Percentiles rank a stretch among this genome's conserved stretches.
These are phyloP conservation scores for Wickerhamomyces canadensis DNA, from an alignment of 805 yeast genomes.

Conservation along the genomic window DNA sequence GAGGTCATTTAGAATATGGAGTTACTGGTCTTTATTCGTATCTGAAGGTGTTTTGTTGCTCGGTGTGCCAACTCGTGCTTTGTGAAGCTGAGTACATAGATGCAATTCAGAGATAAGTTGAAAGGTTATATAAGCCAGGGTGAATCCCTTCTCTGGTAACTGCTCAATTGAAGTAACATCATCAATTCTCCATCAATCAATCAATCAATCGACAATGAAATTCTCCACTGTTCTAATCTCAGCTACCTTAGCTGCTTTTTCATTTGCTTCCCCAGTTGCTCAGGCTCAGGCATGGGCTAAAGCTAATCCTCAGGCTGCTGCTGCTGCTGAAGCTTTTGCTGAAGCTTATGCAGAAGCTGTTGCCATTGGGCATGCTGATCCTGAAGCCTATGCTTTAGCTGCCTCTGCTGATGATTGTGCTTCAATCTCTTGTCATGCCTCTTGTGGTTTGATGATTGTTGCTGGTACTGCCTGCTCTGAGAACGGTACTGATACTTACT, in stretches of 20 bases:
- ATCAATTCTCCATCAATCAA: slow-evolving; percentile 60
- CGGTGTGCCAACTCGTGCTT: too few species aligned
- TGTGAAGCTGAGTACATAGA: too few species aligned
- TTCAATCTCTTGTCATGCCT: slow-evolving; percentile 21
- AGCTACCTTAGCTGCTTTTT: slow-evolving; percentile 1
- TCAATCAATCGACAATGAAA: slow-evolving; percentile 23
- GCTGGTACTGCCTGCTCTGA: slow-evolving; percentile 24
- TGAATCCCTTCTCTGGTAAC: too few species aligned
- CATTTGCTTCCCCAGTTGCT: neutral
- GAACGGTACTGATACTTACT: slow-evolving; percentile 6
- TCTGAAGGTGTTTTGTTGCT: too few species aligned
- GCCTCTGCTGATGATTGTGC: slow-evolving; percentile 17
- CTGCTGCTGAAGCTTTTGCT: slow-evolving; percentile 4
- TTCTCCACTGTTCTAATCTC: slow-evolving; percentile 2
- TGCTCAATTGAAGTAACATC: too few species aligned
- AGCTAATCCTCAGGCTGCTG: slow-evolving; percentile 3
- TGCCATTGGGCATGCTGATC: slow-evolving; percentile 6
- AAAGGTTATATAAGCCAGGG: too few species aligned
- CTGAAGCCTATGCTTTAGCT: slow-evolving; percentile 21
- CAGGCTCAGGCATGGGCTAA: slow-evolving; percentile 3
- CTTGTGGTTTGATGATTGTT: slow-evolving; percentile 27
- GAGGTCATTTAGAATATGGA: too few species aligned
- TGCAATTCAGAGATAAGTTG: too few species aligned
- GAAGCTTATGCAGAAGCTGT: slow-evolving; percentile 2
- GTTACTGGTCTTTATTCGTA: too few species aligned